Base-by-base conservation (phyloP, 441 rosid species). In the Erysimum cheiri region DNA sequence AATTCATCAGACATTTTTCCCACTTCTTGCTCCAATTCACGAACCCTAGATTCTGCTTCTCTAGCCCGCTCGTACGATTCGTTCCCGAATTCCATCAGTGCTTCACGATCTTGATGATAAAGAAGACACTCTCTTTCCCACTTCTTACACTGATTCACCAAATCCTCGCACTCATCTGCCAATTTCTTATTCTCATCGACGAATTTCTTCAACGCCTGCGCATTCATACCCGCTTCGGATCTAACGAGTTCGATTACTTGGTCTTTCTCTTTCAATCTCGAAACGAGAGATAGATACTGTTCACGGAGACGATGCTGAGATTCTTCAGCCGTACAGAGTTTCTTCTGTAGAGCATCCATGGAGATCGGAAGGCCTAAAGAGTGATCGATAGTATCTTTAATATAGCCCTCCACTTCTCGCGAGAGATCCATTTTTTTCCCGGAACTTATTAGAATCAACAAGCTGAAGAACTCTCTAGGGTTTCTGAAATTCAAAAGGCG, bases 71-170 rank as follows among this genome's bases (percentile, higher is more conserved):
- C 85, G 32, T 85, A 90, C 1, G 88, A 85, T 76, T 89, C 93
- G 58, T 91, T 89, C 12, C 90, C 93, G 56, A 89, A 89, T 40
- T 91, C 97, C 96, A 91, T 91, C 76, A 88, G 64, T 6, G 85
- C 86, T 33, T 92, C 96, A 68, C 96, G 79, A 47, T 92, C 96
- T 56, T 75, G 84, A 24, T 90, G 92, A 29, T 87, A 92, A 29
- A 90, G 85, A 0, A 87, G 77, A 36, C 95, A 86, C 72, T 90
- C 98, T 12, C 47, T 82, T 71, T 90, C 92, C 93, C 84, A 83
- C 49, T 78, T 90, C 43, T 80, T 80, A 67, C 98, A 87, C 81
- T 90, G 85, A 19, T 55, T 80, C 82, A 80, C 81, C 82, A 90
- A 71, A 69, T 67, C 77, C 24, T 81, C 80, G 47, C 96, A 87